Conservation (phyloP, 352 stramenopile species). For the Globisporangium spinosum region DNA sequence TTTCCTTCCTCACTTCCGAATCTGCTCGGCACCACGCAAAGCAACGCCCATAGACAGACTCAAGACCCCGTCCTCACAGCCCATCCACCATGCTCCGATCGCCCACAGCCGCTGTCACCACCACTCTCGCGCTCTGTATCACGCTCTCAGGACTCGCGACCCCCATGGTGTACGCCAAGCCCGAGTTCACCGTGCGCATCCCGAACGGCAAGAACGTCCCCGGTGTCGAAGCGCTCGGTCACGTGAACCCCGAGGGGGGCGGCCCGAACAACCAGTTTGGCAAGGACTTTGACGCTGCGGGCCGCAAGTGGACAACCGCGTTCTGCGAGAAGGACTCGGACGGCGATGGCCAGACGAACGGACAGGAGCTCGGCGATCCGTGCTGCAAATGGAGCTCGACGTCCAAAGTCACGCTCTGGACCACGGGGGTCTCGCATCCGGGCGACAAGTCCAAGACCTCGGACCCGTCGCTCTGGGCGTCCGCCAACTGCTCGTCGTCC, state of each 20-base stretch:
- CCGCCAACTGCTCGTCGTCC: conserved; percentile 2
- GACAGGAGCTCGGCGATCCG: conserved; percentile 59
- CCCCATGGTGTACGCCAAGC: background rate
- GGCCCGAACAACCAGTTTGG: conserved; percentile 35
- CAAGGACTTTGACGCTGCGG: conserved; percentile 30
- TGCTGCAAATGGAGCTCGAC: conserved; percentile 29
- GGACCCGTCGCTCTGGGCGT: conserved; percentile 25
- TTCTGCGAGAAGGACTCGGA: conserved; percentile 36
- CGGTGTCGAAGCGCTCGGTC: conserved; percentile 28
- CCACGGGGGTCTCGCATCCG: conserved; percentile 27
- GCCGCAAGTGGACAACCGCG: conserved; percentile 30
- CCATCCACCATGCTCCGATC: too few species aligned
- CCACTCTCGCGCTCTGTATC: background rate
- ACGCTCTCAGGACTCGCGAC: background rate
- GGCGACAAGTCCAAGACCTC: conserved; percentile 22
- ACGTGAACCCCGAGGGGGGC: conserved; percentile 21
- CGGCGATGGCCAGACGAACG: conserved; percentile 51
- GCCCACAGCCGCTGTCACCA: background rate
- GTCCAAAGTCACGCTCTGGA: conserved; percentile 13
- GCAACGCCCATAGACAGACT: too few species aligned
- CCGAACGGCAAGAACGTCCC: conserved; percentile 41
- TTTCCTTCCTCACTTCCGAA: too few species aligned
- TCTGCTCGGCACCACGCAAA: too few species aligned
- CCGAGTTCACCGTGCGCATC: conserved; percentile 19
- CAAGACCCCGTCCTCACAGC: too few species aligned